These are phyloP conservation scores for Boechera stricta DNA, from an alignment of 345 rosid species.

Conservation along the genomic window DNA sequence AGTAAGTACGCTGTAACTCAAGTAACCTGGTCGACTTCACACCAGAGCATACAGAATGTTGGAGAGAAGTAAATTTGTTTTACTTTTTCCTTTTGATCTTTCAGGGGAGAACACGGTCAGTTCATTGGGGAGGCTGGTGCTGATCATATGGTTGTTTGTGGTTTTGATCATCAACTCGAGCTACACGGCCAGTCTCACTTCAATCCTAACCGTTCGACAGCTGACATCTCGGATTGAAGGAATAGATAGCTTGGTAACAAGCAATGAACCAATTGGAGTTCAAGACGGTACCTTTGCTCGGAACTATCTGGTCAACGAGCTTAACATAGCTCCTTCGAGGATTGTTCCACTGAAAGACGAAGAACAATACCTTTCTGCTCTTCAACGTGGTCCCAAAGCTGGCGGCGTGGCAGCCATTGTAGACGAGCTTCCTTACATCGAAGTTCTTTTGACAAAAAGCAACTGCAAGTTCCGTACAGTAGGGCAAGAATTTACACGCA, in stretches of 20 bases:
- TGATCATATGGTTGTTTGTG: slow-evolving; percentile 92
- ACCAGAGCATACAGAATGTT: slow-evolving; percentile 4
- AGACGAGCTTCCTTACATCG: slow-evolving; percentile 92
- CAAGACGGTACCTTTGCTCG: slow-evolving; percentile 94
- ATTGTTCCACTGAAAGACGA: slow-evolving; percentile 55
- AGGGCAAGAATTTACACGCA: slow-evolving; percentile 97
- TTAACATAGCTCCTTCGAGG: slow-evolving; percentile 77
- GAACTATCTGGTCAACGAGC: slow-evolving; percentile 84
- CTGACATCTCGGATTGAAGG: slow-evolving; percentile 81
- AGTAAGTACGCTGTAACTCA: slow-evolving; percentile 55
- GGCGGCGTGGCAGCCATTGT: slow-evolving; percentile 97
- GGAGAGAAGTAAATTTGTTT: slow-evolving; percentile 22
- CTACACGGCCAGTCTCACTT: slow-evolving; percentile 97
- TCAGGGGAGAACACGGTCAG: slow-evolving; percentile 94
- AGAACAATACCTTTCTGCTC: slow-evolving; percentile 64
- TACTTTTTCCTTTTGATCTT: slow-evolving; percentile 25
- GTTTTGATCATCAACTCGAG: slow-evolving; percentile 96
- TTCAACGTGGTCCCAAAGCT: slow-evolving; percentile 60
- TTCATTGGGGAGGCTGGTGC: slow-evolving; percentile 77
- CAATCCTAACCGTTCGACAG: slow-evolving; percentile 90
- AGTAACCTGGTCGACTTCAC: slow-evolving; percentile 4
- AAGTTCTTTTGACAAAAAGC: slow-evolving; percentile 69
- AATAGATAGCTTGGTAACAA: slow-evolving; percentile 76
- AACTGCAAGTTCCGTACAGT: slow-evolving; percentile 77
- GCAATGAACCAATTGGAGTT: slow-evolving; percentile 75